These are phyloP conservation scores for Erigeron philadelphicus DNA, from an alignment of 140 eudicot species.

Conservation along the genomic window DNA sequence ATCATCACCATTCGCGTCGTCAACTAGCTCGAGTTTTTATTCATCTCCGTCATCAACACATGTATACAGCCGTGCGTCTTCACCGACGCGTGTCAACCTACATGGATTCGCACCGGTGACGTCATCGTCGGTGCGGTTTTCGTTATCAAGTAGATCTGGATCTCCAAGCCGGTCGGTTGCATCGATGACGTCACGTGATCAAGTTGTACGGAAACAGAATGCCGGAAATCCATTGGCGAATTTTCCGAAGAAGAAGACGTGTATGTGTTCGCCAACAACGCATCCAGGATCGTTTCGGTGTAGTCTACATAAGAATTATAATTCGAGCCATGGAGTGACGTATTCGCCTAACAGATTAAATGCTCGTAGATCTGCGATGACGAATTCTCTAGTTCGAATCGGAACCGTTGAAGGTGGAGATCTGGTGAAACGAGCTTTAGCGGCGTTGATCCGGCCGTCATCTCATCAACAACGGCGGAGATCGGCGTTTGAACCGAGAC, in stretches of 20 bases:
- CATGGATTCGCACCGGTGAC: constrained; percentile 54
- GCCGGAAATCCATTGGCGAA: constrained; percentile 32
- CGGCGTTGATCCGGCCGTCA: constrained; percentile 82
- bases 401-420: constrained; percentile 96
- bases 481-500: constrained; percentile 57
- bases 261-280: constrained; percentile 88
- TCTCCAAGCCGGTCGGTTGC: constrained; percentile 63
- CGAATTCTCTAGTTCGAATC: constrained; percentile 85
- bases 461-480: constrained; percentile 81
- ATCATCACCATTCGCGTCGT: constrained; percentile 46
- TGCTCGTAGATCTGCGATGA: constrained; percentile 87
- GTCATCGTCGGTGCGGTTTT: constrained; percentile 58
- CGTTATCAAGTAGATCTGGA: constrained; percentile 54
- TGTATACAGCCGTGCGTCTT: constrained; percentile 48
- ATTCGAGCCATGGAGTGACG: constrained; percentile 30
- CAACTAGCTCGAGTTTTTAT: constrained; percentile 50
- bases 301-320: constrained; percentile 49
- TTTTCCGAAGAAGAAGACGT: constrained; percentile 53
- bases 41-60: constrained; percentile 42
- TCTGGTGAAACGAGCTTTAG: constrained; percentile 69
- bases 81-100: constrained; percentile 78
- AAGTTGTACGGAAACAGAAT: constrained; percentile 50
- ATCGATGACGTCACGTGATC: constrained; percentile 49
- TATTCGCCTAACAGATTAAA: constrained; percentile 62
- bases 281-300: constrained; percentile 93